Conservation (phyloP, 2,329 filamentous ascomycete species). For the Hypocrella siamensis region DNA sequence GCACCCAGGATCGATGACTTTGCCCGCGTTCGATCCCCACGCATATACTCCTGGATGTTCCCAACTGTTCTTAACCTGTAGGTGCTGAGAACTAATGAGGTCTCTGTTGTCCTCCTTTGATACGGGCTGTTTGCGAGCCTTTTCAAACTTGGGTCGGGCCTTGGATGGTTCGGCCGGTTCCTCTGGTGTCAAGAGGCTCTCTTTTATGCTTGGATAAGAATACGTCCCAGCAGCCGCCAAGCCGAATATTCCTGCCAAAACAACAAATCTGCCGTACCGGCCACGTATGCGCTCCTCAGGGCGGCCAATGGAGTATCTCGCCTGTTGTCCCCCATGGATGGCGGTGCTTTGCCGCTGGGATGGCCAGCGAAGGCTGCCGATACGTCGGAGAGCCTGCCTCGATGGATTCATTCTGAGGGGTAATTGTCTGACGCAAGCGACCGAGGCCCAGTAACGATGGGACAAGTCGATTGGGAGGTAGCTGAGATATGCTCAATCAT, state of each 20-base stretch:
- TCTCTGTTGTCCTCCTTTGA: slow-evolving; percentile 61
- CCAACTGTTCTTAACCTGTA: slow-evolving; percentile 73
- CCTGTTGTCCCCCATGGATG: slow-evolving; percentile 14
- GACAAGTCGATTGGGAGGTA: too few relatives aligned
- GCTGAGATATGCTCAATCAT: too few relatives aligned
- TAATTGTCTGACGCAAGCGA: not conserved
- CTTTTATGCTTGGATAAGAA: slow-evolving; percentile 20
- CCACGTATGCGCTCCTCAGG: slow-evolving; percentile 7
- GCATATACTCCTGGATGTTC: slow-evolving; percentile 78
- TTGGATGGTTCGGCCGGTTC: slow-evolving; percentile 10
- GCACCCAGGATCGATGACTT: slow-evolving; percentile 73
- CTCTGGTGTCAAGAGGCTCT: slow-evolving; percentile 7
- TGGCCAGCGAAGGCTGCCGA: slow-evolving; percentile 9
- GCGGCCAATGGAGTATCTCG: slow-evolving; percentile 12
- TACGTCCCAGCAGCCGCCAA: slow-evolving; percentile 21
- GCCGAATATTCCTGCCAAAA: slow-evolving; percentile 19
- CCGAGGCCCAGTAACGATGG: too few relatives aligned
- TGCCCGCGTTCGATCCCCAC: slow-evolving; percentile 79
- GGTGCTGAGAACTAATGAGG: slow-evolving; percentile 67
- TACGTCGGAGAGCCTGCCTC: slow-evolving; percentile 13
- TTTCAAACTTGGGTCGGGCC: slow-evolving; percentile 52
- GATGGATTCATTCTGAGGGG: slow-evolving; percentile 15
- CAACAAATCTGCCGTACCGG: slow-evolving; percentile 10
- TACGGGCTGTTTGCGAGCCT: slow-evolving; percentile 36
- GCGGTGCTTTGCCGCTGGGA: slow-evolving; percentile 8